These are phyloP conservation scores for Starmera quercuum DNA, from an alignment of 805 yeast genomes.

Conservation along the genomic window DNA sequence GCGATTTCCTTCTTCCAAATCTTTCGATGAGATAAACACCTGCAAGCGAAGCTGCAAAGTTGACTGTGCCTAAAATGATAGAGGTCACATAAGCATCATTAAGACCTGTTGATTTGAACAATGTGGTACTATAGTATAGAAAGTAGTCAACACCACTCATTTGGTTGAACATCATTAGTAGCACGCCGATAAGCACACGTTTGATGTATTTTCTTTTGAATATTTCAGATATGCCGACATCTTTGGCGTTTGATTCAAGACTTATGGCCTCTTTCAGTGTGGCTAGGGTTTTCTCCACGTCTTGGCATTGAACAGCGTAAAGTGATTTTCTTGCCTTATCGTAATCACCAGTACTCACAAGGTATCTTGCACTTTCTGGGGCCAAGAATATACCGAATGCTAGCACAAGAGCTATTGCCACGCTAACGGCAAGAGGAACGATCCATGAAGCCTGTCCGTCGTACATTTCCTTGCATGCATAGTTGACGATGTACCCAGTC, in stretches of 20 bases:
- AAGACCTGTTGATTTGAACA: constrained; percentile 44
- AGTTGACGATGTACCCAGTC: constrained; percentile 57
- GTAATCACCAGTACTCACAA: constrained; percentile 38
- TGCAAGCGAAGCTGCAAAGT: constrained; percentile 41
- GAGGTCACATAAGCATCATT: constrained; percentile 47
- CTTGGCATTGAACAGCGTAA: constrained; percentile 37
- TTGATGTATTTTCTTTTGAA: constrained; percentile 28
- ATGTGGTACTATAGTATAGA: constrained; percentile 62
- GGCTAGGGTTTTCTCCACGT: constrained; percentile 22
- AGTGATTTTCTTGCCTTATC: constrained; percentile 49
- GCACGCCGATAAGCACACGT: constrained; percentile 36
- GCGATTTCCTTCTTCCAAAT: constrained; percentile 35
- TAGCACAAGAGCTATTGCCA: constrained; percentile 35
- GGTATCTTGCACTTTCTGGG: constrained; percentile 65
- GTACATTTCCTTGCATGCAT: constrained; percentile 35
- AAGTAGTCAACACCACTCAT: constrained; percentile 67
- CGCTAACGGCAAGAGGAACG: constrained; percentile 52
- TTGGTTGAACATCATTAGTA: constrained; percentile 49
- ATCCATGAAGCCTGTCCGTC: constrained; percentile 52
- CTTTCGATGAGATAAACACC: constrained; percentile 42
- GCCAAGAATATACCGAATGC: constrained; percentile 52
- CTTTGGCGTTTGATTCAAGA: constrained; percentile 18
- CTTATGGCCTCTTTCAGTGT: constrained; percentile 3
- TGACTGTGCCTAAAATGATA: constrained; percentile 45
- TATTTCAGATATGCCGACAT: constrained; percentile 24